Evolutionary conservation across 2,329 filamentous ascomycete species (phyloP).

Genomic region (Hansfordia pulvinata): DNA sequence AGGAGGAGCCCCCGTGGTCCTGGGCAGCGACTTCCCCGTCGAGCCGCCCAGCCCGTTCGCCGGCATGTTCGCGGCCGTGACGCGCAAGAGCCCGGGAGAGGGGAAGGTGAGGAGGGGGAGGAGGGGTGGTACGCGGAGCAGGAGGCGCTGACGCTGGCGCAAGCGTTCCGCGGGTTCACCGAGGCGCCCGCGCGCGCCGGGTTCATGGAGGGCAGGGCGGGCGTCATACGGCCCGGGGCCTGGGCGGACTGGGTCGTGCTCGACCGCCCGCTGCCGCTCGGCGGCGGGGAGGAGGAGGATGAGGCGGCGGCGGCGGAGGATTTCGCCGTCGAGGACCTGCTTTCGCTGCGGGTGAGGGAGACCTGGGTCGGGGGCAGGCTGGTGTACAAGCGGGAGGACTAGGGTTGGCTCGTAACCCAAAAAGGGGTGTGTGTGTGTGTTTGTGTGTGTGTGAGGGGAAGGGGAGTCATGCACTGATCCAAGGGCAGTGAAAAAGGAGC

Average conservation of each 20-base stretch:
- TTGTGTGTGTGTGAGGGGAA: not conserved
- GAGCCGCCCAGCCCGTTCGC: conserved; percentile 55
- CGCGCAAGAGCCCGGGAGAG: conserved; percentile 44
- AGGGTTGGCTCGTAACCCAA: too few species aligned
- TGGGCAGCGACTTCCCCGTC: conserved; percentile 61
- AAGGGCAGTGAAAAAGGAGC: too few species aligned
- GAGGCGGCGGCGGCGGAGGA: conserved; percentile 4
- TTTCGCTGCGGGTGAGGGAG: conserved; percentile 24
- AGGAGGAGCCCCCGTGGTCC: too few species aligned
- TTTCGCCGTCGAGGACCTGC: conserved; percentile 31
- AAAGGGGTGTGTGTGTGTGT: too few species aligned
- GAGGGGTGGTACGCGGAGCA: conserved; percentile 44
- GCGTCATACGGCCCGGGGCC: conserved; percentile 43
- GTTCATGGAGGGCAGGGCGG: conserved; percentile 44
- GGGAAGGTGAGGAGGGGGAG: conserved; percentile 30
- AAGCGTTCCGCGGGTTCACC: conserved; percentile 51
- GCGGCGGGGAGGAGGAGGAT: too few species aligned
- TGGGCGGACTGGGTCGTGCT: conserved; percentile 62
- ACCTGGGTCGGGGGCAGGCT: conserved; percentile 19
- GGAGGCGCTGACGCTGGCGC: conserved; percentile 43
- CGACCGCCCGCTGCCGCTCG: conserved; percentile 41
- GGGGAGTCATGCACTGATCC: too few species aligned
- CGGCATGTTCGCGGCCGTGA: conserved; percentile 55
- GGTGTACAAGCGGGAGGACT: conserved; percentile 1
- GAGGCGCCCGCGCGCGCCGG: conserved; percentile 42